Evolutionary conservation across 1,284 basidiomycete species (phyloP), one percentile per base, ranked within the genome.

Genomic region (Heterobasidion occidentale): DNA sequence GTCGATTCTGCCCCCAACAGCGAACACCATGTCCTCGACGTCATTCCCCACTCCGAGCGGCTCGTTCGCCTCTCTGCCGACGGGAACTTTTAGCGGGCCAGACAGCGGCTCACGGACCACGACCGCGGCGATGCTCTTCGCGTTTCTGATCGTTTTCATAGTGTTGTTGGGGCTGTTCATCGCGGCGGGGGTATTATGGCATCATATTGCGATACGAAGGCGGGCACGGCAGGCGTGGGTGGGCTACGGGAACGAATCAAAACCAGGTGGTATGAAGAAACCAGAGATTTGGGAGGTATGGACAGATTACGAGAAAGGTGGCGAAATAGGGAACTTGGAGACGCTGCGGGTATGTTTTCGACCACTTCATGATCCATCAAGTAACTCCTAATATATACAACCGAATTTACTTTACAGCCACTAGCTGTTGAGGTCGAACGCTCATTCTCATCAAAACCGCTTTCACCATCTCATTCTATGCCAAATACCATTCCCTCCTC

Each of bases 211-310:
- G 8, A 15, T 19, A 36, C 52, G 19, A 19, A 57, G 36, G 6
- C 7, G 35, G 5, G 46, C 7, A 5, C 12, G 42, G 42, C 17
- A 33, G 9, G 38, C 7, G 4, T 20, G 8, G 44, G 35, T 11
- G 45, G 36, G 20, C 9, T 35, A 27, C n/a, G 47, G 38, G 42
- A 36, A 44, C 46, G 45, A 44, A 35, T 54, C 56, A 9, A 49
- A 36, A 9, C 35, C n/a, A 42, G 27, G 17, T 44, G 27, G 46
- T 6, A 34, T 20, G 3, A 38, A 19, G n/a, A 35, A 14, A 20
- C 45, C 53, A 9, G 46, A 56, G 20, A 2, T 61, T 15, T 61
- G 60, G 54, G 59, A 61, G 49, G 59, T 61, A 11, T 61, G 60
- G 56, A 42, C 51, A 12, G 45, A 53, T 17, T 52, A 50, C n/a